Evolutionary conservation across 306 rosid species (phyloP).

Genomic region (Cicer chorassanicum): DNA sequence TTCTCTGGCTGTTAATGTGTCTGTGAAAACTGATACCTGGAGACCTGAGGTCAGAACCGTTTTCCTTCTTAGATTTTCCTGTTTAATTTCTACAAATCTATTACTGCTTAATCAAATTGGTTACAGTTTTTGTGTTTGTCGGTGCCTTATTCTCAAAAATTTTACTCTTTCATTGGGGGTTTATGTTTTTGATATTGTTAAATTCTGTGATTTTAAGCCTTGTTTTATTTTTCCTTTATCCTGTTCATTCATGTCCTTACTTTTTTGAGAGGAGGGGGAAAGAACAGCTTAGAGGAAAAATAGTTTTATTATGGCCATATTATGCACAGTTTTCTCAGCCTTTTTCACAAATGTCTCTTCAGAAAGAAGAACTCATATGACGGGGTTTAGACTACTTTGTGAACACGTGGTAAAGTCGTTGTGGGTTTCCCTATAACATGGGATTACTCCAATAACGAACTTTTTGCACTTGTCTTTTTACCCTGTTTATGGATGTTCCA

Average conservation of each 20-base stretch:
- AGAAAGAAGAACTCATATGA: background rate
- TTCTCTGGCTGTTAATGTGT: constrained; percentile 72
- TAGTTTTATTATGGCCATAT: constrained; percentile 19
- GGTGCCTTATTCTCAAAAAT: constrained; percentile 15
- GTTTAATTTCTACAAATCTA: constrained; percentile 14
- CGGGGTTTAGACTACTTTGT: background rate
- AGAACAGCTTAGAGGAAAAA: background rate
- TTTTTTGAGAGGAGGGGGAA: constrained; percentile 9
- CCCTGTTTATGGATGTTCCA: too few relatives aligned
- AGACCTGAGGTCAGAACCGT: constrained; percentile 62
- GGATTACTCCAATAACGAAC: too few relatives aligned
- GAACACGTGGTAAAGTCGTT: background rate
- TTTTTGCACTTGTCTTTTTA: too few relatives aligned
- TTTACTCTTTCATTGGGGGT: constrained; percentile 6
- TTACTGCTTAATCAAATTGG: constrained; percentile 3
- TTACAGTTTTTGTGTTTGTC: constrained; percentile 11
- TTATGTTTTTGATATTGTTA: constrained; percentile 4
- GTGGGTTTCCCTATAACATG: too few relatives aligned
- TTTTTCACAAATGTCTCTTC: constrained; percentile 2
- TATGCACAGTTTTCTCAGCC: background rate
- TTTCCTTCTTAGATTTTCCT: constrained; percentile 30
- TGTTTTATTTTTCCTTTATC: constrained; percentile 34
- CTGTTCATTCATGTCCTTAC: constrained; percentile 3
- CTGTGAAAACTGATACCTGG: constrained; percentile 57
- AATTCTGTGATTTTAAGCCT: constrained; percentile 18